phyloP scores from a whole-genome alignment of 768 basidiomycete species.

The Dentipellis fragilis region DNA sequence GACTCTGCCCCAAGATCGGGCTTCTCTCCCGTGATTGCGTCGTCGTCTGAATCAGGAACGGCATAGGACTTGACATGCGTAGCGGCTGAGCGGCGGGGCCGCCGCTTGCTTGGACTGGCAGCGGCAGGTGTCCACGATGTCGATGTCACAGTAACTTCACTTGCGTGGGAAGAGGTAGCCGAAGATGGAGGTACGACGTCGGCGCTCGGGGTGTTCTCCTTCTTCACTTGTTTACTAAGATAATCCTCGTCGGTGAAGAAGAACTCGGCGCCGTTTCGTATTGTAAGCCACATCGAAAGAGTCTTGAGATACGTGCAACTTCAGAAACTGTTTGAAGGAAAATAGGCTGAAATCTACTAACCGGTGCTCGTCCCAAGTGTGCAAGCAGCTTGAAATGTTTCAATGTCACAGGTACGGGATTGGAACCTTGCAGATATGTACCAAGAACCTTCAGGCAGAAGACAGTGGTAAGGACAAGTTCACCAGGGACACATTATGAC shows the following conservation, averaged over 20 bases:
- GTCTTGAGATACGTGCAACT: no score
- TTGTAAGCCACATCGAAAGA: conserved; percentile 23
- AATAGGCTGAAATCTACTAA: conserved; percentile 22
- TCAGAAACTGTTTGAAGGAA: no score
- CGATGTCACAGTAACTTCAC: conserved; percentile 3
- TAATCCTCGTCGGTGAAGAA: conserved; percentile 66
- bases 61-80: conserved; percentile 47
- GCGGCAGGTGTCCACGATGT: conserved; percentile 21
- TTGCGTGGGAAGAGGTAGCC: neutral
- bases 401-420: conserved; percentile 58
- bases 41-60: conserved; percentile 65
- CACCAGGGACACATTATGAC: conserved; percentile 17
- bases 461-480: conserved; percentile 40
- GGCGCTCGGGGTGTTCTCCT: conserved; percentile 7
- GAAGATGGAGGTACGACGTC: conserved; percentile 15
- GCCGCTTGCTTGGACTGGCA: conserved; percentile 16
- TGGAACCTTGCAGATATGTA: conserved; percentile 9
- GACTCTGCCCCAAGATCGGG: conserved; percentile 18
- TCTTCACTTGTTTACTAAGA: conserved; percentile 22
- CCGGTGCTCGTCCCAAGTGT: conserved; percentile 49
- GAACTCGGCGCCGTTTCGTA: conserved; percentile 59
- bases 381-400: conserved; percentile 73
- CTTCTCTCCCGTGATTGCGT: conserved; percentile 30
- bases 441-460: conserved; percentile 16
- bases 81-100: conserved; percentile 48